These are phyloP conservation scores for Endocalyx cinctus DNA, from an alignment of 2,329 filamentous ascomycete species.

Conservation along the genomic window DNA sequence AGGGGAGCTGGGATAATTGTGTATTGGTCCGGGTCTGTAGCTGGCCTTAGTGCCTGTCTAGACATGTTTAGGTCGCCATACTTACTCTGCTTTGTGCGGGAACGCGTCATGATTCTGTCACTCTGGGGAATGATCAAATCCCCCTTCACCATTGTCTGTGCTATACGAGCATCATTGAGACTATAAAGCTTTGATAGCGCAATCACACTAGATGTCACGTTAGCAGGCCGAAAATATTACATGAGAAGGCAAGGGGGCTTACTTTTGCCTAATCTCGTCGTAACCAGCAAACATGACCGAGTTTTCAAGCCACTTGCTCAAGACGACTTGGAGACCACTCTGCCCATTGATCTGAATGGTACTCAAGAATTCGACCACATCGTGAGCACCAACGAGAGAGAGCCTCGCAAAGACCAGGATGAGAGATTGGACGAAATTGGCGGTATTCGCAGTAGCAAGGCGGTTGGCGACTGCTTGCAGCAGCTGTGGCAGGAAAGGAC, in stretches of 20 bases:
- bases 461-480: constrained; percentile 84
- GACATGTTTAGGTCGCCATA: too few species aligned
- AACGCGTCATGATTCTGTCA: constrained; percentile 89
- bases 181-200: constrained; percentile 88
- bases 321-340: constrained; percentile 81
- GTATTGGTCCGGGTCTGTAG: constrained; percentile 76
- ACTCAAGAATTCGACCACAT: constrained; percentile 88
- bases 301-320: constrained; percentile 96
- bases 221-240: constrained; percentile 19
- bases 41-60: too few species aligned
- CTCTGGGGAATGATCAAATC: constrained; percentile 79
- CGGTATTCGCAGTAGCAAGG: constrained; percentile 75
- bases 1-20: constrained; percentile 82
- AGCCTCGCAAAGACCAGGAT: constrained; percentile 93
- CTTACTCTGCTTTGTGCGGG: constrained; percentile 80
- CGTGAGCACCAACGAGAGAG: constrained; percentile 76
- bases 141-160: constrained; percentile 80
- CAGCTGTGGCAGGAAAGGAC: constrained; percentile 83
- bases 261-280: constrained; percentile 96
- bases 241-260: constrained; percentile 30
- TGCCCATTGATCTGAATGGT: constrained; percentile 75
- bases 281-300: constrained; percentile 97
- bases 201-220: constrained; percentile 61
- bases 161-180: constrained; percentile 75
- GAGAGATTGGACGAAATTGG: constrained; percentile 90